Evolutionary conservation across 192 early-diverging fungal species (phyloP), one percentile per base, ranked within the genome.

Genomic region (Entomortierella parvispora): DNA sequence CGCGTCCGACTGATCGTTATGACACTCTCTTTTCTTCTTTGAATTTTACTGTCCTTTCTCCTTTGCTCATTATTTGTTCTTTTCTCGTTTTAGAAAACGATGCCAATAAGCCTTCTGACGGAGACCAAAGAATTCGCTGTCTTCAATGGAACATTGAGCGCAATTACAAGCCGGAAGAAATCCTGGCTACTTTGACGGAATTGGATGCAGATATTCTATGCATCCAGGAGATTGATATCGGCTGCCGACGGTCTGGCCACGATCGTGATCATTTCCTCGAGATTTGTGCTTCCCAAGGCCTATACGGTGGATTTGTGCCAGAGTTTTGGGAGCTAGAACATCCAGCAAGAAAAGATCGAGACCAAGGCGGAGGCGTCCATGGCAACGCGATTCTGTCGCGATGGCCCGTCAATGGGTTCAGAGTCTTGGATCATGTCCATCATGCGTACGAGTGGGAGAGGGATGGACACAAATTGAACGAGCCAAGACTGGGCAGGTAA

Each of bases 101-200:
- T 14, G 26, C 3, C 8, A 59, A 22, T 40, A 58, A 11, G 22
- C 12, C 18, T 25, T 32, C 42, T 15, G 40, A 58, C 42, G 42
- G 9, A 3, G 25, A 20, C 31, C 52, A 65, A 59, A 82, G 86
- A 4, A 71, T 92, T 29, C 87, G 89, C 25, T 85, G 88, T 23
- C 61, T 94, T 17, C 91, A 94, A 62, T 94, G 93, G 93, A 94
- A 94, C 65, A 90, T 94, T 51, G 93, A 94, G 67, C 88, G 93
- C 48, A 92, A 92, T 56, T 93, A 93, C 86, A 79, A 86, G 74
- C 69, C 92, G 0, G 83, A 88, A 2, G 76, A 81, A 10, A 88
- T 93, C 26, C 55, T 93, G 1, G 77, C 70, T 2, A 83, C 74
- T 8, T 63, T 94, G 5, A 67, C 80, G 32, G 53, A 72, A 29